Evolutionary conservation across 306 rosid genomes (phyloP), one percentile per base, ranked within the genome.

Genomic region (Corylus americana): DNA sequence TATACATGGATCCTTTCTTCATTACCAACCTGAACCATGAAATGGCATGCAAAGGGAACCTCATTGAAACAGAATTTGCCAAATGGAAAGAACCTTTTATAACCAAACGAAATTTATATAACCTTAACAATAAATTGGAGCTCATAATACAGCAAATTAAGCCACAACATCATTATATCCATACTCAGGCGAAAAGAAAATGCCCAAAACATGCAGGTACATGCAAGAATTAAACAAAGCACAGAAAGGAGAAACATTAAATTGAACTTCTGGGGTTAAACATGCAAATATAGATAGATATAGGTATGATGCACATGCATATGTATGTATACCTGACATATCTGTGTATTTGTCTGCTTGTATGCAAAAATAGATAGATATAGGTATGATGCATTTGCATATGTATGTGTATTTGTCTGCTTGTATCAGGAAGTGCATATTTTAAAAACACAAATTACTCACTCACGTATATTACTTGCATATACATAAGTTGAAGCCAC

Each of bases 1-100:
- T 96, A 96, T 73, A 90, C 99, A 79, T 96, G 99, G 48, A 96
- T 90, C 88, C 98, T 96, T 91, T 96, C 98, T 84, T 93, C 99
- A 80, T 88, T 88, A 51, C 98, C 98, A 74, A 96, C 96, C 99
- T 96, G 89, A 63, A 85, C 48, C 68, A 80, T 17, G 71, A 62
- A 64, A 29, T 29, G 44, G 71, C 16, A 49, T 17, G 55, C 78
- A 83, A 27, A 57, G 22, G 54, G 67, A 67, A 42, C 7, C 51
- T 4, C 51, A 16, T 1, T 64, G 16, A 35, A 64, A 64, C n/a
- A 37, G 4, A 37, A 31, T 64, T 14, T 35, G 45, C 16, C 5
- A 14, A 64, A 37, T 7, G 35, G 70, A 64, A 64, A 31, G 70
- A 35, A 64, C n/a, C 42, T 64, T 64, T 4, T 42, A 42, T 61